A percentile compares a stretch with the other conserved stretches of the same genome.
These are phyloP conservation scores for Starmera pachycereana DNA, from an alignment of 805 yeast species.

Conservation along the genomic window DNA sequence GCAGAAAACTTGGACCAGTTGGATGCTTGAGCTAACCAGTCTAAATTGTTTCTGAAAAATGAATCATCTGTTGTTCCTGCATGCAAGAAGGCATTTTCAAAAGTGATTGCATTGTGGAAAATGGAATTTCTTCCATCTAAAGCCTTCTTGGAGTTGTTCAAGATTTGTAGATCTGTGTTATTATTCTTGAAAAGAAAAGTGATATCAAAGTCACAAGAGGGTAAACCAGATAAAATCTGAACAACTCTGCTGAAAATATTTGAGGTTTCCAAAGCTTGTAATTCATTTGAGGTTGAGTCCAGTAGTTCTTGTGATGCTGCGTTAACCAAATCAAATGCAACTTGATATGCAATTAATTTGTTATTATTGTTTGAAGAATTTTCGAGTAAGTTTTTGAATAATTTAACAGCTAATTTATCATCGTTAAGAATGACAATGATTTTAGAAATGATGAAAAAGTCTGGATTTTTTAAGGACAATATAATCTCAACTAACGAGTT, in stretches of 20 bases:
- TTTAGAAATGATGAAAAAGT: constrained; percentile 75
- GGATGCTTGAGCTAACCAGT: constrained; percentile 96
- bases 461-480: constrained; percentile 51
- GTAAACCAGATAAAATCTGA: constrained; percentile 78
- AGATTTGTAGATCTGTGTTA: constrained; percentile 73
- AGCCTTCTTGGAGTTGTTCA: constrained; percentile 69
- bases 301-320: constrained; percentile 87
- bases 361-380: constrained; percentile 27
- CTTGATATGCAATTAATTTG: constrained; percentile 71
- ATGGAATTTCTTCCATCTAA: constrained; percentile 90
- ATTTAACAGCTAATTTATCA: constrained; percentile 50
- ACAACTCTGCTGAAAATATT: constrained; percentile 34
- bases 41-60: constrained; percentile 81
- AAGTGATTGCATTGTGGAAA: constrained; percentile 92
- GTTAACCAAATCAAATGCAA: constrained; percentile 88
- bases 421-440: constrained; percentile 85
- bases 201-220: constrained; percentile 85
- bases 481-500: constrained; percentile 51
- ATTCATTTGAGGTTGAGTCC: constrained; percentile 39
- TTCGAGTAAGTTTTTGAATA: constrained; percentile 51
- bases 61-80: constrained; percentile 95
- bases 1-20: constrained; percentile 98
- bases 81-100: constrained; percentile 89
- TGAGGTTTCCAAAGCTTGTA: constrained; percentile 18
- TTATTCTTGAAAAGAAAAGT: constrained; percentile 82